Conservation (phyloP, 345 rosid genomes). For the Salix suchowensis region DNA sequence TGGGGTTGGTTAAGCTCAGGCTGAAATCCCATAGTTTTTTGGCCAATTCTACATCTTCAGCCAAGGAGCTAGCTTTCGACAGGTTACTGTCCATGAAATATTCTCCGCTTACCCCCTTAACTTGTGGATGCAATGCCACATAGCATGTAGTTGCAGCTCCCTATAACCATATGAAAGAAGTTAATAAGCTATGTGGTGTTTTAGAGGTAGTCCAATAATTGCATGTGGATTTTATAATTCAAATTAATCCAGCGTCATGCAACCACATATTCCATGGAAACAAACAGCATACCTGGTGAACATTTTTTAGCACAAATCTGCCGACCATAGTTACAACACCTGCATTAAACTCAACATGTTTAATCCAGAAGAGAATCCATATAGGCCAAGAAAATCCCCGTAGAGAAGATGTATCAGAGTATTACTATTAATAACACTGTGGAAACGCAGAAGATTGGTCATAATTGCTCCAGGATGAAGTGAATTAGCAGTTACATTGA, state of each 20-base stretch:
- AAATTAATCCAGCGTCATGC: not conserved
- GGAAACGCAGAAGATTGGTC: slow-evolving; percentile 50
- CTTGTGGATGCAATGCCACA: slow-evolving; percentile 65
- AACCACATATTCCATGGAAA: not conserved
- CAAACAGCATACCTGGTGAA: slow-evolving; percentile 50
- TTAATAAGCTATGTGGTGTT: not conserved
- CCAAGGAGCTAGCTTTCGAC: slow-evolving; percentile 37
- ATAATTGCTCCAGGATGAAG: slow-evolving; percentile 63
- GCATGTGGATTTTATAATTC: not conserved
- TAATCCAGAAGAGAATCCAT: not conserved
- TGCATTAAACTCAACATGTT: not conserved
- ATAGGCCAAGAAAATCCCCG: not conserved
- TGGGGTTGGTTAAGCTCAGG: slow-evolving; percentile 30
- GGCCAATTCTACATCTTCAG: slow-evolving; percentile 45
- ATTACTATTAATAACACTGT: slow-evolving; percentile 38
- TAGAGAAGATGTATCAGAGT: not conserved
- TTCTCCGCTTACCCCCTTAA: slow-evolving; percentile 59
- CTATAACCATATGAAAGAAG: slow-evolving; percentile 22
- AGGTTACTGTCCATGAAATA: slow-evolving; percentile 55
- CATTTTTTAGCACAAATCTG: slow-evolving; percentile 29
- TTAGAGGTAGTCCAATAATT: not conserved
- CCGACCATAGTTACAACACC: slow-evolving; percentile 3
- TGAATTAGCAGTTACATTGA: slow-evolving; percentile 53
- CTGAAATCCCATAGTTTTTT: slow-evolving; percentile 71
- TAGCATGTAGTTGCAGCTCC: slow-evolving; percentile 84